Evolutionary conservation across 1,284 basidiomycete genomes (phyloP).

Genomic region (Marasmius sp.): DNA sequence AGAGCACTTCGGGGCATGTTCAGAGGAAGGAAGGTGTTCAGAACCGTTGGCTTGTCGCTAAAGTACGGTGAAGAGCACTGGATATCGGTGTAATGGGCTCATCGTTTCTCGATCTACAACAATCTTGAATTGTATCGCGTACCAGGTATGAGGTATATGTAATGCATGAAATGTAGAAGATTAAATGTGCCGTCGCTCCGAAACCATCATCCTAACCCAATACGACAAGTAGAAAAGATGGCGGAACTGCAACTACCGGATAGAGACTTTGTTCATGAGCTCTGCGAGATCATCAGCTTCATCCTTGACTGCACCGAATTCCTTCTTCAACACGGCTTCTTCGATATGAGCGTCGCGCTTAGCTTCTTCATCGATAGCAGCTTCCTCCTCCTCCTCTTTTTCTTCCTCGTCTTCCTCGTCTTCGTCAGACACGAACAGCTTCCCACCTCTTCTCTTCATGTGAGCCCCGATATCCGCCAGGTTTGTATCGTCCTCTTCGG

Average conservation of each 20-base stretch:
- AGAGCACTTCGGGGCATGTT: constrained; percentile 43
- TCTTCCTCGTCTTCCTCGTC: constrained; percentile 83
- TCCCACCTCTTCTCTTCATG: constrained; percentile 69
- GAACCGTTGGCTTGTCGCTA: constrained; percentile 48
- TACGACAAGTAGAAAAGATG: not conserved
- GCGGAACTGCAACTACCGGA: constrained; percentile 23
- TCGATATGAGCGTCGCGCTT: constrained; percentile 23
- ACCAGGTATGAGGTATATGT: no score
- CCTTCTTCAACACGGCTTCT: constrained; percentile 21
- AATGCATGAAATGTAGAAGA: not conserved
- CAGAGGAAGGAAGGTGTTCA: constrained; percentile 51
- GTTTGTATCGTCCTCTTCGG: constrained; percentile 79
- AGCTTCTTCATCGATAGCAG: constrained; percentile 33
- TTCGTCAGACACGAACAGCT: constrained; percentile 60
- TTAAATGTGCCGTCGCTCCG: not conserved
- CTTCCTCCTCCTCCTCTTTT: constrained; percentile 51
- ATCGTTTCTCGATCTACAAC: not conserved
- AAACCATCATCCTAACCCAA: not conserved
- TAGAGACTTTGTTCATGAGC: constrained; percentile 54
- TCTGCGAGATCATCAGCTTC: constrained; percentile 59
- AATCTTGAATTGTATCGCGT: not conserved
- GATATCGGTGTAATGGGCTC: not conserved
- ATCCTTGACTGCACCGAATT: constrained; percentile 26
- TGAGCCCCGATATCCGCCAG: constrained; percentile 64
- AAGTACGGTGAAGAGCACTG: not conserved